phyloP scores from a whole-genome alignment of 2,329 filamentous ascomycete species.

The Aureobasidium namibiae region DNA sequence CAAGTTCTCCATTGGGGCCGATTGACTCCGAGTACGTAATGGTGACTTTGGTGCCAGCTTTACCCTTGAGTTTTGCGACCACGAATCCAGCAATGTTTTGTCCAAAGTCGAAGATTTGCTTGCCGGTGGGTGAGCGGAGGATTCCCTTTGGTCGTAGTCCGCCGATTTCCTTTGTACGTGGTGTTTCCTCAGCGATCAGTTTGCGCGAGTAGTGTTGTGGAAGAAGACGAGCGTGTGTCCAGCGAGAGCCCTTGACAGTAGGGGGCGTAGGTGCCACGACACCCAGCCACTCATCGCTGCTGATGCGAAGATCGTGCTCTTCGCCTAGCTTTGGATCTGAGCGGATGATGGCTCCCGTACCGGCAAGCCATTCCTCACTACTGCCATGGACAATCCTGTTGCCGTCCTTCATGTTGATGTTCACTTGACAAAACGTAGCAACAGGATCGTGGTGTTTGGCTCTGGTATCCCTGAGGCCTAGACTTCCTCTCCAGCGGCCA shows the following conservation, averaged over 20 bases:
- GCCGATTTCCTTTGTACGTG: conserved; percentile 1
- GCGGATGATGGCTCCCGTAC: not conserved
- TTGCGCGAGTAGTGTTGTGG: not conserved
- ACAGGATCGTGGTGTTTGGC: conserved; percentile 5
- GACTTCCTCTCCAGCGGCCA: conserved; percentile 7
- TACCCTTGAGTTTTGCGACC: not conserved
- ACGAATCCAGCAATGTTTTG: conserved; percentile 6
- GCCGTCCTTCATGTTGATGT: conserved; percentile 6
- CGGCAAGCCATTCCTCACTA: conserved; percentile 5
- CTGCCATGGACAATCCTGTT: conserved; percentile 2
- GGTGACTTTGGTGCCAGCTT: not conserved
- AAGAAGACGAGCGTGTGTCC: not conserved
- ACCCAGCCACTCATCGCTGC: conserved; percentile 3
- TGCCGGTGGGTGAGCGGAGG: not conserved
- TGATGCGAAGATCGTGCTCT: not conserved
- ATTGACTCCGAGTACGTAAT: not conserved
- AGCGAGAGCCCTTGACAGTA: not conserved
- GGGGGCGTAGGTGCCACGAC: not conserved
- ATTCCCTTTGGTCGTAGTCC: conserved; percentile 2
- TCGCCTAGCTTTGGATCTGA: conserved; percentile 4
- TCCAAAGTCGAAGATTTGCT: conserved; percentile 11
- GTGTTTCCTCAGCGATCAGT: conserved; percentile 7
- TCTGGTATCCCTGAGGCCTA: not conserved
- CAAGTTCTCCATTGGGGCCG: not conserved
- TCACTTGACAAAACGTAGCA: not conserved